Evolutionary conservation across 1,284 basidiomycete species (phyloP).

Genomic region (Meira miltonrushii): DNA sequence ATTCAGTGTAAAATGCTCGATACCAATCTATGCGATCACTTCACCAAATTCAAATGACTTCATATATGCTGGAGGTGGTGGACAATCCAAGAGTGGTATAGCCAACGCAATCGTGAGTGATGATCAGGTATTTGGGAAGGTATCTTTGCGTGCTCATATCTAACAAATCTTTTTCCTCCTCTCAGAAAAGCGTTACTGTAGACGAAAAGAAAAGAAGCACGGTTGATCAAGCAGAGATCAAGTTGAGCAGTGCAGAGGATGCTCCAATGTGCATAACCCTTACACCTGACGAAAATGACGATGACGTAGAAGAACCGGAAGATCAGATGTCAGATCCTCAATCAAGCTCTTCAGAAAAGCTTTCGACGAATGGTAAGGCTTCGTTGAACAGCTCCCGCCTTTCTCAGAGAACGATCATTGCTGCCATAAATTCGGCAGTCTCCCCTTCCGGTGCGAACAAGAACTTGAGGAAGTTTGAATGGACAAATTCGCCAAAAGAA

Average conservation of each 20-base stretch:
- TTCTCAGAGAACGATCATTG: slow-evolving; percentile 19
- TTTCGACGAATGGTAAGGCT: too few relatives aligned
- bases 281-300: slow-evolving; percentile 14
- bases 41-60: slow-evolving; percentile 35
- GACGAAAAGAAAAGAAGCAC: not conserved
- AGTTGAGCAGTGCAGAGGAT: slow-evolving; percentile 42
- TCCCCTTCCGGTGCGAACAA: slow-evolving; percentile 27
- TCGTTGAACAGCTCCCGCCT: too few relatives aligned
- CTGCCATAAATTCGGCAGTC: slow-evolving; percentile 40
- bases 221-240: slow-evolving; percentile 22
- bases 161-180: slow-evolving; percentile 1
- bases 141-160: not conserved
- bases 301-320: slow-evolving; percentile 12
- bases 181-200: slow-evolving; percentile 10
- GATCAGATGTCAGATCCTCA: too few relatives aligned
- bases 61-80: slow-evolving; percentile 47
- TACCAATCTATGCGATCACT: slow-evolving; percentile 46
- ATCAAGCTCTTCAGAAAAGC: too few relatives aligned
- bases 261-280: slow-evolving; percentile 48
- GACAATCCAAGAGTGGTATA: slow-evolving; percentile 43
- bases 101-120: slow-evolving; percentile 39
- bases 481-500: slow-evolving; percentile 8
- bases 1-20: slow-evolving; percentile 1
- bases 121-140: not conserved
- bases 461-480: slow-evolving; percentile 38